Base-by-base conservation (phyloP, 2,329 filamentous ascomycete species). In the Xylaria multiplex region DNA sequence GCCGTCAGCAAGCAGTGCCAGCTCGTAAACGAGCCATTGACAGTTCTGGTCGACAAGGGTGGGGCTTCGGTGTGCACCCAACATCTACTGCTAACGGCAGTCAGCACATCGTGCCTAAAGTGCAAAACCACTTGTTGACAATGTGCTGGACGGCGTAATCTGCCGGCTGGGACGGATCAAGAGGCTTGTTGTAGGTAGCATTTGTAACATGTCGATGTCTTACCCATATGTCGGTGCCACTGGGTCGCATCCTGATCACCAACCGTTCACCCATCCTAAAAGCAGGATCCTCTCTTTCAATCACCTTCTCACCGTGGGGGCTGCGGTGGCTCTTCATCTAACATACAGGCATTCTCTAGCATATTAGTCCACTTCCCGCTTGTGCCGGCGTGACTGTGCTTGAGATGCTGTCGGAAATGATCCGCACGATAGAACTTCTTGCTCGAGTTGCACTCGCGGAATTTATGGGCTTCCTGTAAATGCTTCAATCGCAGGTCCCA, bases 331-430 rank as follows among this genome's bases (percentile, higher is more conserved):
- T 97, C 93, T 77, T 97, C 85, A 61, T 91, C 94, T 78, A 94
- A 89, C 93, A 98, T 97, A 81, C 96, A 99, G 5, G 94, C 93
- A 76, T 93, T 96, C 78, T 99, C 96, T 40, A 99, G 84, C 86
- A 97, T 94, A 79, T 98, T 98, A 13, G 96, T 99, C 96, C 96
- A 99, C 80, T 98, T 98, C 37, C 96, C 96, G 79, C 93, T 97
- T 0, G 93, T 95, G 42, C 96, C 96, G 43, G 92, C 93, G 80
- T 98, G 96, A 78, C 93, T 97, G 79, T 99, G 96, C 83, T 98
- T 99, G 65, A 99, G 84, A 80, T 99, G 96, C 79, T 99, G 96
- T 66, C 96, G 90, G 84, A 99, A 99, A 78, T 99, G 96, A 79
- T 99, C 96, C 40, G 96, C 96, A 43, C 96, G 88, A 82, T 92